Percentiles rank a stretch among this genome's conserved stretches.
phyloP scores from a whole-genome alignment of 768 basidiomycete species.

The Mycena epipterygia region DNA sequence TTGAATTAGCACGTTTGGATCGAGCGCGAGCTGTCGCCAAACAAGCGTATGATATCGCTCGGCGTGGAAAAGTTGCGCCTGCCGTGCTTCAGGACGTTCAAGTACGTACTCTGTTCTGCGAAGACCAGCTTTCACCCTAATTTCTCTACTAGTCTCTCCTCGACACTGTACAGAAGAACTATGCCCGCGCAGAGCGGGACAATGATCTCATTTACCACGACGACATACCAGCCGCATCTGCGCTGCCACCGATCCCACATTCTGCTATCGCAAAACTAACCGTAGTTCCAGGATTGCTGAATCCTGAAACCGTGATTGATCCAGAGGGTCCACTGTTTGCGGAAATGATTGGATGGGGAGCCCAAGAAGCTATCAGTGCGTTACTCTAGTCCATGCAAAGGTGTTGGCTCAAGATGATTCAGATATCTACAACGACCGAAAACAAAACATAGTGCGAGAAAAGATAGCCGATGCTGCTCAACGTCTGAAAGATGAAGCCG shows the following conservation, averaged over 20 bases:
- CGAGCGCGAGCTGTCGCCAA: slow-evolving; percentile 78
- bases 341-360: slow-evolving; percentile 88
- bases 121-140: not conserved
- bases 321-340: slow-evolving; percentile 76
- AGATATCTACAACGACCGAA: slow-evolving; percentile 92
- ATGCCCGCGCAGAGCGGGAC: slow-evolving; percentile 85
- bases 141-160: slow-evolving; percentile 74
- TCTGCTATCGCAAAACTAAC: slow-evolving; percentile 75
- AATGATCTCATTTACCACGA: slow-evolving; percentile 97
- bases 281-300: slow-evolving; percentile 66
- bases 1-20: slow-evolving; percentile 84
- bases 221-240: slow-evolving; percentile 80
- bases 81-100: slow-evolving; percentile 85
- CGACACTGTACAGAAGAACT: slow-evolving; percentile 74
- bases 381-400: slow-evolving; percentile 22
- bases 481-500: slow-evolving; percentile 70
- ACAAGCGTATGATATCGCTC: slow-evolving; percentile 76
- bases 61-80: slow-evolving; percentile 70
- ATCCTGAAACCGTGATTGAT: slow-evolving; percentile 69
- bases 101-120: slow-evolving; percentile 54
- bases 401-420: not conserved
- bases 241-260: slow-evolving; percentile 74
- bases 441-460: slow-evolving; percentile 77
- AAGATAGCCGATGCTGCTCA: slow-evolving; percentile 72
- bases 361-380: slow-evolving; percentile 88